Base-by-base conservation (phyloP, 306 rosid genomes). In the Quercus parvula region DNA sequence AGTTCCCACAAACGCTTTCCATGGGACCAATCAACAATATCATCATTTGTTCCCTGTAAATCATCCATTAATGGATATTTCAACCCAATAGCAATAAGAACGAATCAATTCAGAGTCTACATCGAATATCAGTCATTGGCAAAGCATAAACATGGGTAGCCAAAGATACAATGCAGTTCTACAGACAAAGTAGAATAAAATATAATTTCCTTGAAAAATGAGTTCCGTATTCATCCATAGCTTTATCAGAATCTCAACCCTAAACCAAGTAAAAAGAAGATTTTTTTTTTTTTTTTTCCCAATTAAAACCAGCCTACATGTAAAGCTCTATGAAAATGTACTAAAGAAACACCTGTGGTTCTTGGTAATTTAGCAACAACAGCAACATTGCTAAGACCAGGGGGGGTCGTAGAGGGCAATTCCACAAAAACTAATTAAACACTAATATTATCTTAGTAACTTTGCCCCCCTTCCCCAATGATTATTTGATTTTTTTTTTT, bases 1-100 rank as follows among this genome's bases (percentile, higher is more conserved):
- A 96, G 98, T 80, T 96, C 99, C 99, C 99, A 96, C 51, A 96
- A 80, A 56, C 97, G 86, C 90, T 96, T 96, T 49, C 99, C 99
- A 58, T 96, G 99, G 84, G 98, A 93, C 89, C 78, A 93, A 77
- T 96, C 96, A 41, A 96, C 99, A 73, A 93, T 89, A 62, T 96
- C 98, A 84, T 96, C 99, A 4, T 90, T 87, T 74, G 97, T 96
- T 86, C 99, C 99, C 99, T 96, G 92, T 82, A 85, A 56, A 77
- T 27, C 75, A 70, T 76, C 75, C 81, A 80, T 81, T 41, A 62
- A 10, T 49, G 78, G 64, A 73, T 25, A 75, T 64, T 76, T 46
- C 79, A 82, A 77, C 71, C 17, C 38, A 84, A 69, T 17, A 46
- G 78, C 75, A 84, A 77, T 18, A n/a, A 55, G n/a, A 10, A 44